Percentiles rank a stretch among this genome's conserved stretches.
Conservation (phyloP, 2,329 filamentous ascomycete genomes). For the Clathrospora elynae region DNA sequence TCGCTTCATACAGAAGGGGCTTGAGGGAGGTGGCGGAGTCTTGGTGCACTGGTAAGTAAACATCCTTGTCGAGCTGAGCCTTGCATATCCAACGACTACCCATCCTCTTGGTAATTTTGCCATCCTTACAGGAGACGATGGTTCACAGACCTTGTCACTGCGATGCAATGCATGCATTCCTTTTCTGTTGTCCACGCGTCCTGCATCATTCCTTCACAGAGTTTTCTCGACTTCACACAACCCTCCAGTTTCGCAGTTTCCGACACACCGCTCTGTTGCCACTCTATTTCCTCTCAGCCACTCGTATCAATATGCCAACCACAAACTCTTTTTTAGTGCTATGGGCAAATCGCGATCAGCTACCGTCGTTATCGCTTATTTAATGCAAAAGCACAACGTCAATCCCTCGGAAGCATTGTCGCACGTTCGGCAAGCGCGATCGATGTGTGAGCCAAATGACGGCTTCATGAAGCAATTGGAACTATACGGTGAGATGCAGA, state of each 20-base stretch:
- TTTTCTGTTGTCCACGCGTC: conserved; percentile 30
- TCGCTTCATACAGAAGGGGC: conserved; percentile 78
- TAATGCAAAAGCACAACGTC: conserved; percentile 65
- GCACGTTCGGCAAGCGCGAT: conserved; percentile 70
- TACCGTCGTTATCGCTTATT: conserved; percentile 79
- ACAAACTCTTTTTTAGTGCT: conserved; percentile 63
- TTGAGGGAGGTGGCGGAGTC: conserved; percentile 66
- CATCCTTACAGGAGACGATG: conserved; percentile 34
- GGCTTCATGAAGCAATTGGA: conserved; percentile 90
- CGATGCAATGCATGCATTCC: conserved; percentile 13
- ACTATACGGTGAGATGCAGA: conserved; percentile 86
- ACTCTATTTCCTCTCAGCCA: conserved; percentile 34
- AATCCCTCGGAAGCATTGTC: conserved; percentile 68
- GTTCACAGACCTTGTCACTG: conserved; percentile 9
- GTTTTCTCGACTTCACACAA: conserved; percentile 17
- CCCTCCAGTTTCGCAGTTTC: conserved; percentile 26
- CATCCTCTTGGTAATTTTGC: conserved; percentile 43
- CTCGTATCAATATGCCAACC: conserved; percentile 44
- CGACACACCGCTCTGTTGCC: conserved; percentile 46
- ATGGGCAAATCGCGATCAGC: conserved; percentile 96
- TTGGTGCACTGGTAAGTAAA: conserved; percentile 71
- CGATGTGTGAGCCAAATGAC: conserved; percentile 84
- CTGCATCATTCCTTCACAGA: conserved; percentile 19
- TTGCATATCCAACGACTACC: conserved; percentile 37
- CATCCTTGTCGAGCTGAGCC: conserved; percentile 44